phyloP scores from a whole-genome alignment of 371 early-diverging fungal genomes.

The Lichtheimia ramosa region DNA sequence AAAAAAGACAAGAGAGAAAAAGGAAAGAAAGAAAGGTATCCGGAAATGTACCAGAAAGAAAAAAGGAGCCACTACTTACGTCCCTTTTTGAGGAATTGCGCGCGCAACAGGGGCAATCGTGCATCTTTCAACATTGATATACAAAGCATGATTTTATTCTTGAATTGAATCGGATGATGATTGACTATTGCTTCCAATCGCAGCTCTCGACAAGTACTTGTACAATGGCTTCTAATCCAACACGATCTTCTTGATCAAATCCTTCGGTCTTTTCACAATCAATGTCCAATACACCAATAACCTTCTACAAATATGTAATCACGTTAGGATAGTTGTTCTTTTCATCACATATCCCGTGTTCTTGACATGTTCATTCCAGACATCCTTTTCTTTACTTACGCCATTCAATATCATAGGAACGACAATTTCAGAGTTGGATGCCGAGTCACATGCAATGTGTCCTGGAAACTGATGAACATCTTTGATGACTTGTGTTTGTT shows the following conservation, averaged over 20 bases:
- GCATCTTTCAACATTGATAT: too few species aligned
- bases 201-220: slow-evolving; percentile 61
- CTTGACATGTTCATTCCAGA: too few species aligned
- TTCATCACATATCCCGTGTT: too few species aligned
- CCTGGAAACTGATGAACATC: slow-evolving; percentile 87
- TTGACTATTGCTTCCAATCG: slow-evolving; percentile 44
- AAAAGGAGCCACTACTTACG: slow-evolving; percentile 1
- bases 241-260: slow-evolving; percentile 75
- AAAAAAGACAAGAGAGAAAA: slow-evolving; percentile 1
- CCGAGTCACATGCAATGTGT: slow-evolving; percentile 93
- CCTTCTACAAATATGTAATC: slow-evolving; percentile 29
- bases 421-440: slow-evolving; percentile 86
- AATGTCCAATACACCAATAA: slow-evolving; percentile 85
- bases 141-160: too few species aligned
- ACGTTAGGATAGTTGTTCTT: not conserved
- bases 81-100: not conserved
- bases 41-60: slow-evolving; percentile 4
- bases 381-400: slow-evolving; percentile 20
- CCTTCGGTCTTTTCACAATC: slow-evolving; percentile 77
- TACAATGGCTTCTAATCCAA: slow-evolving; percentile 73
- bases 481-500: slow-evolving; percentile 60
- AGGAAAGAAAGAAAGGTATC: slow-evolving; percentile 5
- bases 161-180: too few species aligned
- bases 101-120: too few species aligned
- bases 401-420: slow-evolving; percentile 74